Base-by-base conservation (phyloP, 2,329 filamentous ascomycete species). In the Monosporascus ibericus region DNA sequence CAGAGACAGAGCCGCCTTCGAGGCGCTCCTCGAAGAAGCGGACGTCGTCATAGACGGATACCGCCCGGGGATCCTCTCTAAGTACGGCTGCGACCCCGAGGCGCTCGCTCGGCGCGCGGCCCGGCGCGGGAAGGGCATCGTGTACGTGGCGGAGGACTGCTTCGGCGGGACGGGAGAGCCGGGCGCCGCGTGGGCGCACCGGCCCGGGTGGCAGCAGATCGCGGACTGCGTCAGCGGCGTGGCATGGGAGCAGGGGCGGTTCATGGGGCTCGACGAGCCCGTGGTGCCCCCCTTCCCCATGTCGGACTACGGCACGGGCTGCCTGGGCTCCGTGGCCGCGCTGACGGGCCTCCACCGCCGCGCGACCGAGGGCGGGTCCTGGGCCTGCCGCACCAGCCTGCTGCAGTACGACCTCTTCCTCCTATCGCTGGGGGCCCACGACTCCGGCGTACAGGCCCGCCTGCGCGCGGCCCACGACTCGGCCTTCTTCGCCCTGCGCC, bases 31-130 rank as follows among this genome's bases (percentile, higher is more conserved):
- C 1, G 71, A 72, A 2, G 81, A 82, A 6, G 83, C 79, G 0
- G 86, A 89, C 63, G 78, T 89, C 1, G 70, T 90, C 5, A 75
- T 86, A 14, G 84, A 89, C 61, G 86, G 86, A 3, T 89, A 88
- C 62, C 78, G 86, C 2, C 86, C 86, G 0, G 84, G 85, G 2
- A 81, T 80, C 2, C 68, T 89, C 18, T 79, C 80, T 15, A 78
- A 76, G 48, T 72, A 87, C 6, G 86, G 86, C 2, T 88, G 87
- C 60, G 77, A 82, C 3, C 75, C 81, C 0, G 65, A 75, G n/a
- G 71, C 72, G 25, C 73, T 88, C 9, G 69, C 76, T 0, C 69
- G 76, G 5, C 63, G 84, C 36, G 79, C 80, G 1, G 70, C 75
- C 52, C 68, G 73, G 53, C 75, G 84, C 18, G 76, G 79, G 3